Percentiles rank a stretch among this genome's conserved stretches.
Conservation (phyloP, 2,329 filamentous ascomycete species). For the Stagonosporopsis chrysanthemi region DNA sequence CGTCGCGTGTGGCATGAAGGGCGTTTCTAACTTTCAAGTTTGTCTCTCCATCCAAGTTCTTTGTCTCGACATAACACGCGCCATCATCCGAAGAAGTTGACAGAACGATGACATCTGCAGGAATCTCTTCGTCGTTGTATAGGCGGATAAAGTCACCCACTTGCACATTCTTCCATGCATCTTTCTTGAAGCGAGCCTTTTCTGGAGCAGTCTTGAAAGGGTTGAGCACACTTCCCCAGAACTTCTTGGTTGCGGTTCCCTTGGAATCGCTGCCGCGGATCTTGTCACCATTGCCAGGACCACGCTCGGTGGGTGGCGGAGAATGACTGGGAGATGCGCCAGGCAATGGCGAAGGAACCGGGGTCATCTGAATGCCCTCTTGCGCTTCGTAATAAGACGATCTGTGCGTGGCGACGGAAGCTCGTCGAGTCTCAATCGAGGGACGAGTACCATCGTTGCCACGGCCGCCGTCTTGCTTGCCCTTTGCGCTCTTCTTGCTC, state of each 20-base stretch:
- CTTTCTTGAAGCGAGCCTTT: constrained; percentile 85
- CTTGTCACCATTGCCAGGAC: constrained; percentile 37
- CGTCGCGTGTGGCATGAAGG: constrained; percentile 79
- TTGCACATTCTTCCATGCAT: constrained; percentile 93
- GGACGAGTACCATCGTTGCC: constrained; percentile 62
- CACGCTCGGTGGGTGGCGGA: constrained; percentile 36
- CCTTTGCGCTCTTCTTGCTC: constrained; percentile 42
- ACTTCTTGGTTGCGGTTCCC: constrained; percentile 53
- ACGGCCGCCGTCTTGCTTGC: constrained; percentile 58
- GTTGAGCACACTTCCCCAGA: constrained; percentile 77
- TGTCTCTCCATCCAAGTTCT: constrained; percentile 96
- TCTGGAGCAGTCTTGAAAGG: constrained; percentile 69
- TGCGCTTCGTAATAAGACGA: constrained; percentile 61
- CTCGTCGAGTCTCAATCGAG: constrained; percentile 71
- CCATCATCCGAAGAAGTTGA: constrained; percentile 94
- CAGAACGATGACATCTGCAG: constrained; percentile 89
- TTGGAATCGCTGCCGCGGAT: constrained; percentile 35
- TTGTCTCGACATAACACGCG: constrained; percentile 96
- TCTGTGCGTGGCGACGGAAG: constrained; percentile 63
- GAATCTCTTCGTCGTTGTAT: constrained; percentile 95
- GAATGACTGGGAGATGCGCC: constrained; percentile 49
- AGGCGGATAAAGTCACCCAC: constrained; percentile 97
- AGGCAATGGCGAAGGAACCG: constrained; percentile 81
- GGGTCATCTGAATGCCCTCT: constrained; percentile 90
- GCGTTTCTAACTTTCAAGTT: constrained; percentile 96